phyloP scores from a whole-genome alignment of 169 alveolate species.

The Eimeria tenella region DNA sequence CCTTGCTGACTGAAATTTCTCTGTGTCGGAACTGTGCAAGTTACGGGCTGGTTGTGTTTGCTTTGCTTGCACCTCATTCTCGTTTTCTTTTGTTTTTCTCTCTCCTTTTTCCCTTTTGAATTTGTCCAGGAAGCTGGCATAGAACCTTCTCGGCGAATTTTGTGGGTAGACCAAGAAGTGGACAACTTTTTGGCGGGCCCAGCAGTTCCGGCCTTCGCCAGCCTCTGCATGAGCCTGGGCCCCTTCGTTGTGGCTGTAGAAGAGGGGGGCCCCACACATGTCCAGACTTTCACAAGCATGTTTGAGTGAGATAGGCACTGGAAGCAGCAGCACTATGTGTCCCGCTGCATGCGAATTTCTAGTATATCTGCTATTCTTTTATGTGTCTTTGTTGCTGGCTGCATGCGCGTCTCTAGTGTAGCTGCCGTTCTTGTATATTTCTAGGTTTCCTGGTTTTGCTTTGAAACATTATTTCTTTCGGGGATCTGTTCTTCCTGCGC shows the following conservation, averaged over 20 bases:
- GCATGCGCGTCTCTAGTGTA: neutral
- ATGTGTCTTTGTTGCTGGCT: neutral
- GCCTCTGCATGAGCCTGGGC: constrained; percentile 45
- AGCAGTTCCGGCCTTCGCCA: constrained; percentile 65
- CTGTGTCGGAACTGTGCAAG: neutral
- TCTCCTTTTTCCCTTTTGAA: neutral
- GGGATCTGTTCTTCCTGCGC: neutral
- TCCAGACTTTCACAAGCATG: constrained; percentile 14
- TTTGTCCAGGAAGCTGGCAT: constrained; percentile 72
- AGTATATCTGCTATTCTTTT: neutral
- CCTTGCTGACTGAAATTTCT: neutral
- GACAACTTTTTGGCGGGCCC: constrained; percentile 59
- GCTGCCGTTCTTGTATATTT: neutral
- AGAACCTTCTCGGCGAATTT: constrained; percentile 31
- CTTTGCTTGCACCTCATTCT: neutral
- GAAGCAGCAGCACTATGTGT: neutral
- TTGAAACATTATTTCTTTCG: neutral
- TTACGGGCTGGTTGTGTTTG: neutral
- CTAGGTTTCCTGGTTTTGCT: neutral
- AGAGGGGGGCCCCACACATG: constrained; percentile 12
- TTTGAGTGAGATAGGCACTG: constrained; percentile 49
- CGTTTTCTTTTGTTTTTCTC: too few relatives aligned
- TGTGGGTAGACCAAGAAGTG: constrained; percentile 69
- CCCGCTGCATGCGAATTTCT: too few relatives aligned
- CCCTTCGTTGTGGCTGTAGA: constrained; percentile 37